Evolutionary conservation across 108 stramenopile genomes (phyloP), one percentile per base, ranked within the genome.

Genomic region (Cyclostephanos tholiformis): DNA sequence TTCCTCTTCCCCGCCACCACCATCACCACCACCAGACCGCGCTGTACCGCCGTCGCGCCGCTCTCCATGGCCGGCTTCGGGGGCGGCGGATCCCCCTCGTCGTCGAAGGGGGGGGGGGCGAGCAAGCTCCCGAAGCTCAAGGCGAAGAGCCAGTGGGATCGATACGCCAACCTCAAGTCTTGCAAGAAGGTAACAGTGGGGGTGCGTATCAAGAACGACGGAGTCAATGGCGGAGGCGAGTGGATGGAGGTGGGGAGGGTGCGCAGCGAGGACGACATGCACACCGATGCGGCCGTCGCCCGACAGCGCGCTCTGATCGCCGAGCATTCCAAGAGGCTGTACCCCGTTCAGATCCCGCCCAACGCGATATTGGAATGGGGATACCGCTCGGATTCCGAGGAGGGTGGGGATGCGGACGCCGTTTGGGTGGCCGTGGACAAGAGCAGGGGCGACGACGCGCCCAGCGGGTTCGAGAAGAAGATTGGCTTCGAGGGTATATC

Each of bases 401-500:
- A 41, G 11, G 32, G 56, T 19, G 78, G 72, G 38, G 76, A 65
- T 32, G n/a, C n/a, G n/a, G 61, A 43, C 9, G 69, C 26, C n/a
- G 79, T 73, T 43, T 93, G 92, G 92, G 63, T 61, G 19, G 46
- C 72, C 5, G 88, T 91, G 12, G 88, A 91, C 67, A 91, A 88
- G 59, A 61, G 67, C 17, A 69, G 67, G 4, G 59, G 83, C 12
- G 78, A 71, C 8, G 75, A 78, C 49, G 77, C 78, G 38, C 77
- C 69, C 6, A 58, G 59, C 35, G 92, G 88, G 57, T 57, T 89
- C 53, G 93, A 91, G 76, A 91, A 92, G 71, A 56, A 81, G 51
- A 84, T 95, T 80, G 93, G 91, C 16, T 95, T 95, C 68, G 91
- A 95, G 72, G 93, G 93, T 6, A 76, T 69, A 46, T 77, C 85